Conservation (phyloP, 169 alveolate species). For the Besnoitia besnoiti region DNA sequence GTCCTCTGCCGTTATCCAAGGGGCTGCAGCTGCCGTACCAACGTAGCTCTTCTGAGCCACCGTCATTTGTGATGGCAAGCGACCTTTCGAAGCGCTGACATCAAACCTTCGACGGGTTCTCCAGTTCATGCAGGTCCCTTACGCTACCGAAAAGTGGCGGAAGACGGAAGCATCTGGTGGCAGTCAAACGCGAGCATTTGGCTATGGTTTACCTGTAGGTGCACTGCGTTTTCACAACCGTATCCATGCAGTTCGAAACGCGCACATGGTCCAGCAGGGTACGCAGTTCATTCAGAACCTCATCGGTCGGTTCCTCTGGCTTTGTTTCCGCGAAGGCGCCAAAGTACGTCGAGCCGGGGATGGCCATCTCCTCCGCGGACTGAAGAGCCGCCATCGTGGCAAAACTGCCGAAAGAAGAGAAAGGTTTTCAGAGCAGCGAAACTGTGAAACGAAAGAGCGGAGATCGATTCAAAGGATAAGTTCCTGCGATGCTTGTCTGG, state of each 20-base stretch:
- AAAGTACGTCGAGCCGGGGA: neutral
- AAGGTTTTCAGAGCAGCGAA: neutral
- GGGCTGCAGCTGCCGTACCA: too few species aligned
- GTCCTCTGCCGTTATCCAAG: too few species aligned
- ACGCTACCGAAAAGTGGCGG: too few species aligned
- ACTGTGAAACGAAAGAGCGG: too few species aligned
- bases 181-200: neutral
- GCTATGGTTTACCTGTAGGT: neutral
- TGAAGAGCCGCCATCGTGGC: neutral
- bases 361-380: neutral
- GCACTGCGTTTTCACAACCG: slow-evolving; percentile 37
- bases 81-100: too few species aligned
- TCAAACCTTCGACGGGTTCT: too few species aligned
- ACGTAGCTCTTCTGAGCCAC: too few species aligned
- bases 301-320: neutral
- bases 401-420: too few species aligned
- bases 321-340: neutral
- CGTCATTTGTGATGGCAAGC: too few species aligned
- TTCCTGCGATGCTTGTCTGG: neutral
- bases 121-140: too few species aligned
- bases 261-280: neutral
- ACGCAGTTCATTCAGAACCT: neutral
- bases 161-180: neutral
- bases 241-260: slow-evolving; percentile 6
- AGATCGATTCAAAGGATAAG: too few species aligned